These are phyloP conservation scores for Chlamydomonas eustigma DNA, from an alignment of 139 green algal genomes.

Conservation along the genomic window DNA sequence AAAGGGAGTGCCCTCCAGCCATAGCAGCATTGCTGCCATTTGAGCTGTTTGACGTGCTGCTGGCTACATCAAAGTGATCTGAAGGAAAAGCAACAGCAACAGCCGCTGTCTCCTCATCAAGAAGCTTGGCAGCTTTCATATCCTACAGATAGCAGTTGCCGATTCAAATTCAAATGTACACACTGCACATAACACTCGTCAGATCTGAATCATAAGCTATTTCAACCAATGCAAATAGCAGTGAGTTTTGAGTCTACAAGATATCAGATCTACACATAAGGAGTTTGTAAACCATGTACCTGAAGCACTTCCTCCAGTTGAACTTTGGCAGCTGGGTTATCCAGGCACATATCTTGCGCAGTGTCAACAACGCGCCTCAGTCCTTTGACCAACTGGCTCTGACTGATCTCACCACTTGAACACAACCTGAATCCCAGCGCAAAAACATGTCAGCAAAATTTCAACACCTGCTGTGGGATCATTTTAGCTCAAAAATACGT, in stretches of 20 bases:
- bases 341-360: slow-evolving; percentile 56
- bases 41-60: neutral
- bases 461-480: too few species aligned
- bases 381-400: slow-evolving; percentile 65
- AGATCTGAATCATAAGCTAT: too few species aligned
- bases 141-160: neutral
- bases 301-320: slow-evolving; percentile 5
- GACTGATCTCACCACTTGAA: slow-evolving; percentile 1
- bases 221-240: too few species aligned
- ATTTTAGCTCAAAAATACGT: too few species aligned
- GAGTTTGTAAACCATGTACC: too few species aligned
- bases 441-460: neutral
- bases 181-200: too few species aligned
- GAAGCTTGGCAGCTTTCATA: slow-evolving; percentile 19
- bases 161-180: too few species aligned
- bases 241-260: too few species aligned
- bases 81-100: neutral
- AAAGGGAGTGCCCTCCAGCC: slow-evolving; percentile 18
- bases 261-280: too few species aligned
- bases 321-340: slow-evolving; percentile 58
- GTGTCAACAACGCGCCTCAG: slow-evolving; percentile 64
- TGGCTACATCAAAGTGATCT: neutral
- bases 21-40: neutral
- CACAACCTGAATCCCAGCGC: neutral
- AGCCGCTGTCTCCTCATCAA: slow-evolving; percentile 12